Evolutionary conservation across 164 flowering plant genomes (phyloP).

Genomic region (Liriodendron chinense): DNA sequence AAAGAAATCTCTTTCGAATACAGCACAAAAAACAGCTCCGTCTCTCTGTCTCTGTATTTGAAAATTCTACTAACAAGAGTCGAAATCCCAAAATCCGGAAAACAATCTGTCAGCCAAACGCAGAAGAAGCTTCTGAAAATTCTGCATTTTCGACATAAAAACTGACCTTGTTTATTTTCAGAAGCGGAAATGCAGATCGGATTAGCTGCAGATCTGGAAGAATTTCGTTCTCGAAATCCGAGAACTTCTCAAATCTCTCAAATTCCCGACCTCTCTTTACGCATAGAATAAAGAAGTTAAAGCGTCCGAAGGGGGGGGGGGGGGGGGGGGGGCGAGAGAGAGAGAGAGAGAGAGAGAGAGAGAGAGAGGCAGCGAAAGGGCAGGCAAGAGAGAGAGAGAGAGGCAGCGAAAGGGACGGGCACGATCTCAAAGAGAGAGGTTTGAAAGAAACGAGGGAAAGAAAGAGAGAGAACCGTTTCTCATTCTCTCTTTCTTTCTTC

Average conservation of each 20-base stretch:
- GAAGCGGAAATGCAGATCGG: neutral
- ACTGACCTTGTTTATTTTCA: neutral
- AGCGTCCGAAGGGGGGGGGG: neutral
- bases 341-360: neutral
- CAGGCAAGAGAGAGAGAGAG: neutral
- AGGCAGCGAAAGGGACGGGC: neutral
- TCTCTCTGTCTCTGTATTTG: no score
- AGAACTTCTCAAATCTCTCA: neutral
- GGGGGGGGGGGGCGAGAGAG: neutral
- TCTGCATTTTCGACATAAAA: neutral
- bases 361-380: neutral
- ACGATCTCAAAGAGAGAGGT: neutral
- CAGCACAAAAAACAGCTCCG: no score
- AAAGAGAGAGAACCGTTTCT: neutral
- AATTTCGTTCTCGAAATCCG: no score
- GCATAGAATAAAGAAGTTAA: neutral
- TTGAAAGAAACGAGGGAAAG: neutral
- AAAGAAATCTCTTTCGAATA: no score
- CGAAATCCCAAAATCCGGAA: neutral
- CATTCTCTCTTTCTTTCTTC: no score
- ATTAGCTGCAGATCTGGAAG: neutral
- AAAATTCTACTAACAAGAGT: no score
- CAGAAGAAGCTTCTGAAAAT: neutral
- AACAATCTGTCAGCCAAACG: neutral
- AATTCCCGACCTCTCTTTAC: neutral